Evolutionary conservation across 2,329 filamentous ascomycete species (phyloP).

Genomic region (Xylaria hypoxylon): DNA sequence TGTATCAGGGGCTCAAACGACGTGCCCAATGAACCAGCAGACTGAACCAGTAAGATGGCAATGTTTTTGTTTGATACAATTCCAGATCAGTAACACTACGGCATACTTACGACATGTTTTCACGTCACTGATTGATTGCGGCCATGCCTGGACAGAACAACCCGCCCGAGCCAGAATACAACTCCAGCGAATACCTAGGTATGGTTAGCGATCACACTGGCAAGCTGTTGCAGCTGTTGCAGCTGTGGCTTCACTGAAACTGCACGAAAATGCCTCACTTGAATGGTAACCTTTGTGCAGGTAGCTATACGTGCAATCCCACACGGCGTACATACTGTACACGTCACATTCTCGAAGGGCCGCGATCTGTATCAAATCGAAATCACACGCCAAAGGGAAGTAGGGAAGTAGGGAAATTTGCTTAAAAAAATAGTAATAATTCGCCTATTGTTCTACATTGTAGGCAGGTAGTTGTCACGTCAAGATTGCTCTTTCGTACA

Average conservation of each 20-base stretch:
- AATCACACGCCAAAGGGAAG: conserved; percentile 2
- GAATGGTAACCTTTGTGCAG: conserved; percentile 3
- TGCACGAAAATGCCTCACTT: conserved; percentile 35
- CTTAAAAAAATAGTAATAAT: not conserved
- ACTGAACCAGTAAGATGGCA: not conserved
- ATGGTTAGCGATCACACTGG: conserved; percentile 25
- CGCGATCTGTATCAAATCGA: conserved; percentile 11
- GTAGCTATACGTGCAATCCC: conserved; percentile 2
- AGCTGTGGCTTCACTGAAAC: conserved; percentile 33
- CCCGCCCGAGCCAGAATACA: conserved; percentile 11
- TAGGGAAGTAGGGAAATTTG: no score
- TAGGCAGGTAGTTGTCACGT: not conserved
- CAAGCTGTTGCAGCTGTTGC: conserved; percentile 26
- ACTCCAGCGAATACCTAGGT: conserved; percentile 12
- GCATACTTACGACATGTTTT: conserved; percentile 6
- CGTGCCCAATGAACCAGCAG: not conserved
- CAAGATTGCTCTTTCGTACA: conserved; percentile 6
- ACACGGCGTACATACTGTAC: conserved; percentile 34
- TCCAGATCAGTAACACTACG: conserved; percentile 10
- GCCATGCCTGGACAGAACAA: conserved; percentile 6
- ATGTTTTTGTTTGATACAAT: conserved; percentile 20
- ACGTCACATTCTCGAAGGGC: conserved; percentile 21
- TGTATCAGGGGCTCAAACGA: conserved; percentile 13
- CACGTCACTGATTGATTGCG: conserved; percentile 17
- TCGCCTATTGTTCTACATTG: conserved; percentile 1